Evolutionary conservation across 1,139 yeast genomes (phyloP).

Genomic region (Trichomonascaceae sp.): DNA sequence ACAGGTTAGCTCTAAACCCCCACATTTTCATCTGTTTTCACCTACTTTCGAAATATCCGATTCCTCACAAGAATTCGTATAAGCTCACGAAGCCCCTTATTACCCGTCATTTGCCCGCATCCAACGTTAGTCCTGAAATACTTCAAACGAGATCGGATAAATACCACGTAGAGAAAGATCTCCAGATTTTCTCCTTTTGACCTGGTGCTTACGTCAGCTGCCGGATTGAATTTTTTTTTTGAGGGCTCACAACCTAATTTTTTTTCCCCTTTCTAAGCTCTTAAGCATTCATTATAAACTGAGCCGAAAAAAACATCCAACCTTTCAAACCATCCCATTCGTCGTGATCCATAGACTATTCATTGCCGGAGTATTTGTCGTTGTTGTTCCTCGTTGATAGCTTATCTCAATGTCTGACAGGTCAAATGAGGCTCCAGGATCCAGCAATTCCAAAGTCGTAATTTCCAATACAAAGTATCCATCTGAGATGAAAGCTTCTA

Average conservation of each 20-base stretch:
- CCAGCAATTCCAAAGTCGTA: not conserved
- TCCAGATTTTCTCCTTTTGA: not conserved
- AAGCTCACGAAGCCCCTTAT: not conserved
- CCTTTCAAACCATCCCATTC: not conserved
- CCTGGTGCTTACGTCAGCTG: not conserved
- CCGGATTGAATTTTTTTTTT: not conserved
- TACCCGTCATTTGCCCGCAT: not conserved
- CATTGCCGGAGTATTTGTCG: not conserved
- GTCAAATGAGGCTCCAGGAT: not conserved
- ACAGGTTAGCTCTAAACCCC: not conserved
- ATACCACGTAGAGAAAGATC: not conserved
- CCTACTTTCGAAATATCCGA: constrained; percentile 5
- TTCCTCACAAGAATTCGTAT: not conserved
- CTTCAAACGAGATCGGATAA: not conserved
- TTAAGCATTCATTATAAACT: not conserved
- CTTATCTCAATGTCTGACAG: not conserved
- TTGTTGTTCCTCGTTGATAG: not conserved
- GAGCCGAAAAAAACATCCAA: not conserved
- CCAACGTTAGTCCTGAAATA: not conserved
- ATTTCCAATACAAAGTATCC: not conserved
- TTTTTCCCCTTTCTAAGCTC: not conserved
- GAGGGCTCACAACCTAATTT: not conserved
- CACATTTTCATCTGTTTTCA: not conserved
- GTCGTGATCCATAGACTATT: not conserved
- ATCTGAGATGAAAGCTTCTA: not conserved